Evolutionary conservation across 2,329 filamentous ascomycete species (phyloP).

Genomic region (Nemania serpens): DNA sequence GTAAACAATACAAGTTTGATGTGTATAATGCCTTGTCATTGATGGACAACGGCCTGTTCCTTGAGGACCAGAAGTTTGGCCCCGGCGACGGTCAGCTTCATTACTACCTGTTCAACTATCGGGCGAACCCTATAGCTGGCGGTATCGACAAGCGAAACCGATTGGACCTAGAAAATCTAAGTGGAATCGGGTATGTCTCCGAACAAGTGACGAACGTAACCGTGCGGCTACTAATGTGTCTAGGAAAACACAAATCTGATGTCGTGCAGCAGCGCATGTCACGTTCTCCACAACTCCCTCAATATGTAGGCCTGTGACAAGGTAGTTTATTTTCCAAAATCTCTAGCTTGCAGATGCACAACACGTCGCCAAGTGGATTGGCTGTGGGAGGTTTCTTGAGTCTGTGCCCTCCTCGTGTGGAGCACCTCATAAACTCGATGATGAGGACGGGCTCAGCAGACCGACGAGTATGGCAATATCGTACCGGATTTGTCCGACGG

Average conservation of each 20-base stretch:
- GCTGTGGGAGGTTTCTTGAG: not conserved
- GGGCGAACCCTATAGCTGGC: conserved; percentile 80
- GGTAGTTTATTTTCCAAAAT: not conserved
- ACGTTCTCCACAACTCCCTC: not conserved
- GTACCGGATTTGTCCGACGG: conserved; percentile 22
- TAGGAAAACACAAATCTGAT: conserved; percentile 42
- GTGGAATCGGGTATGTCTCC: conserved; percentile 88
- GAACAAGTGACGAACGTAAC: conserved; percentile 40
- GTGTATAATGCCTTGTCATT: conserved; percentile 96
- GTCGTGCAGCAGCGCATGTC: conserved; percentile 10
- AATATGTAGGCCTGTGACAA: conserved; percentile 1
- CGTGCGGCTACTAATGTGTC: conserved; percentile 29
- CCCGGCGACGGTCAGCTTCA: conserved; percentile 93
- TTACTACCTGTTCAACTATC: conserved; percentile 98
- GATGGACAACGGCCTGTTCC: conserved; percentile 91
- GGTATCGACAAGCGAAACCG: conserved; percentile 81
- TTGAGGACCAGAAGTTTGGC: conserved; percentile 93
- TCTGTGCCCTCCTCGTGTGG: conserved; percentile 2
- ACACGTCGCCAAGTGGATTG: conserved; percentile 1
- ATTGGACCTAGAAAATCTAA: conserved; percentile 76
- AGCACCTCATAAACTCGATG: conserved; percentile 8
- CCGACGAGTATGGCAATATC: not conserved
- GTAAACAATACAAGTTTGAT: conserved; percentile 84
- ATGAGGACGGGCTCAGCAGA: conserved; percentile 7
- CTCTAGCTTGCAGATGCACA: conserved; percentile 9